These are phyloP conservation scores for Raphanus hybrid DNA, from an alignment of 441 rosid genomes.

Conservation along the genomic window DNA sequence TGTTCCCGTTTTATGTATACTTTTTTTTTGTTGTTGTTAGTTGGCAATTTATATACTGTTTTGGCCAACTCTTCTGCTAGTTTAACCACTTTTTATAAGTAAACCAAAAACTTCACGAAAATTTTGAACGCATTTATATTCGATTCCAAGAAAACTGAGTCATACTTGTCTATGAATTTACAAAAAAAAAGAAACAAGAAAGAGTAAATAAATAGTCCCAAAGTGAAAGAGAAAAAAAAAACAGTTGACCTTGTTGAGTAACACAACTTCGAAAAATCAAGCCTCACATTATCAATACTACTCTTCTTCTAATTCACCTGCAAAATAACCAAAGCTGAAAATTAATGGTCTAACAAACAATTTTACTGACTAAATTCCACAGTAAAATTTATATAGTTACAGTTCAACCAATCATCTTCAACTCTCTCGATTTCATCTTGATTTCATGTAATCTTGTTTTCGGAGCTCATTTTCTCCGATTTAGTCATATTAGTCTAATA, in stretches of 20 bases:
- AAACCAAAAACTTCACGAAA: not conserved
- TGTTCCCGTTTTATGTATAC: slow-evolving; percentile 7
- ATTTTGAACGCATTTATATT: not conserved
- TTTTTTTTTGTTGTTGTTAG: too few species aligned
- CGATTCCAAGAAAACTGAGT: not conserved
- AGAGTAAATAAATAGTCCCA: not conserved
- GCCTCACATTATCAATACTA: too few species aligned
- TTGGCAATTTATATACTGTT: not conserved
- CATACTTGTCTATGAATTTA: not conserved
- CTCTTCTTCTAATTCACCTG: not conserved
- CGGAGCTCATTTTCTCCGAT: too few species aligned
- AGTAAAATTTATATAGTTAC: too few species aligned
- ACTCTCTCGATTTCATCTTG: too few species aligned
- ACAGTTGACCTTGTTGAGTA: too few species aligned
- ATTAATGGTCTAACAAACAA: not conserved
- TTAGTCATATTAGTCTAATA: too few species aligned
- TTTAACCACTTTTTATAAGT: not conserved
- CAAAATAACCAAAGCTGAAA: slow-evolving; percentile 5
- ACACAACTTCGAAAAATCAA: too few species aligned
- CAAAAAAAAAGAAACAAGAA: not conserved
- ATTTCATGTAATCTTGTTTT: too few species aligned
- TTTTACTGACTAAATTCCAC: too few species aligned
- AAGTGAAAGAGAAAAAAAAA: not conserved
- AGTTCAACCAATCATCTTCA: too few species aligned
- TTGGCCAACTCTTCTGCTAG: not conserved